Evolutionary conservation across 2,329 filamentous ascomycete genomes (phyloP).

Genomic region (Venturia aucupariae): DNA sequence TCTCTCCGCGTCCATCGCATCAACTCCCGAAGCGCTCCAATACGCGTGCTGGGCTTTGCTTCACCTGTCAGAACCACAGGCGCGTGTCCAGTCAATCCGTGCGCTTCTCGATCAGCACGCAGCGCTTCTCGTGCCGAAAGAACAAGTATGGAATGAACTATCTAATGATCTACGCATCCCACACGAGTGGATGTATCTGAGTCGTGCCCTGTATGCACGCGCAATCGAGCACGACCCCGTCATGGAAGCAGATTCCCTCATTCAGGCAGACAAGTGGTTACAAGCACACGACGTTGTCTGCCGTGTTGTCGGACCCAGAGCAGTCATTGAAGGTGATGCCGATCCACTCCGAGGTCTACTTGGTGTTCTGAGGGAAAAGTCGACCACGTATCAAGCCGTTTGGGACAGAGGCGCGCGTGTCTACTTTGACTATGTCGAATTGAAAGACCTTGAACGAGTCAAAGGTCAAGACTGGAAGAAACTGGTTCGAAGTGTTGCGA

Average conservation of each 20-base stretch:
- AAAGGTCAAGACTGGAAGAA: constrained; percentile 20
- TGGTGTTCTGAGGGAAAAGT: constrained; percentile 48
- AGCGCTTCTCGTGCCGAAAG: constrained; percentile 50
- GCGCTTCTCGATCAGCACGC: constrained; percentile 52
- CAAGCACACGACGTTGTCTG: constrained; percentile 81
- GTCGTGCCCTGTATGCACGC: constrained; percentile 75
- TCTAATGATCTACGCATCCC: constrained; percentile 53
- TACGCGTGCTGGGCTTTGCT: constrained; percentile 65
- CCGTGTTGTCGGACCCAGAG: constrained; percentile 67
- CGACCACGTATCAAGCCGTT: constrained; percentile 45
- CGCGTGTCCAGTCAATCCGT: constrained; percentile 64
- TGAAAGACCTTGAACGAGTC: constrained; percentile 33
- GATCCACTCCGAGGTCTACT: constrained; percentile 59
- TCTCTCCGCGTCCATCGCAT: constrained; percentile 21
- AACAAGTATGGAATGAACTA: constrained; percentile 49
- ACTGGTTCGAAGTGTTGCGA: not conserved
- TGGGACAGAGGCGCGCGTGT: constrained; percentile 77
- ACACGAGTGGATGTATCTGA: constrained; percentile 71
- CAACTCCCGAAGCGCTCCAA: not conserved
- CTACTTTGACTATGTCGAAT: constrained; percentile 55
- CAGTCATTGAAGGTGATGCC: constrained; percentile 77
- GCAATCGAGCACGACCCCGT: constrained; percentile 59
- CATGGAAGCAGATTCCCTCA: constrained; percentile 67
- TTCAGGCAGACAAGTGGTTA: constrained; percentile 64
- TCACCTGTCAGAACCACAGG: constrained; percentile 56